Conservation (phyloP, 2,329 filamentous ascomycete species). For the Talaromyces sp. region DNA sequence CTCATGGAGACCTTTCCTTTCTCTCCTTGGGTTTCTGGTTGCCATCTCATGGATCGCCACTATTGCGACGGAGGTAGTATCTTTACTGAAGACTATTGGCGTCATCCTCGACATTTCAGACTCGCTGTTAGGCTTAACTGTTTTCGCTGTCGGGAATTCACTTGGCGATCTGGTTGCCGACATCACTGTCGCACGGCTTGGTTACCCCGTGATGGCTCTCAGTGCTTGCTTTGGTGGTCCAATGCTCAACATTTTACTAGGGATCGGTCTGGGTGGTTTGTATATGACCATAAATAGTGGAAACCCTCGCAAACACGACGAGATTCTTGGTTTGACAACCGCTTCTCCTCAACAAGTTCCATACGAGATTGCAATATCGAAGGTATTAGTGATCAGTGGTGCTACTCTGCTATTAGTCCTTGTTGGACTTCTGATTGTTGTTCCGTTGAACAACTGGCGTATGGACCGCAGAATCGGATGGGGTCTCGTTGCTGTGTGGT, state of each 20-base stretch:
- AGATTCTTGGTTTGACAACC: conserved; percentile 2
- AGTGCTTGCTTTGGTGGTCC: conserved; percentile 97
- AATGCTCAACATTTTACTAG: conserved; percentile 94
- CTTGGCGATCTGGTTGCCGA: conserved; percentile 92
- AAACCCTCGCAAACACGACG: conserved; percentile 13
- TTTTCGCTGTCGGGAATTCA: conserved; percentile 96
- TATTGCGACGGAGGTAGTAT: conserved; percentile 93
- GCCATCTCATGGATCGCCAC: conserved; percentile 95
- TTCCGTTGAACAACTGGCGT: conserved; percentile 84
- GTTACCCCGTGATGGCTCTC: conserved; percentile 93
- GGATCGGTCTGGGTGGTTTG: conserved; percentile 86
- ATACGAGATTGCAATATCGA: conserved; percentile 81
- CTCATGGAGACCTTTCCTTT: conserved; percentile 75
- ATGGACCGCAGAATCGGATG: conserved; percentile 82
- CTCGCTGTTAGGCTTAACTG: conserved; percentile 88
- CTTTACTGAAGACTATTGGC: conserved; percentile 88
- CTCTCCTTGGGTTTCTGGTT: conserved; percentile 87
- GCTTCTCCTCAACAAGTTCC: conserved; percentile 47
- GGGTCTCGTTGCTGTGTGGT: conserved; percentile 79
- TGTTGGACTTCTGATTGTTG: conserved; percentile 73
- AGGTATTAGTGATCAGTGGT: conserved; percentile 81
- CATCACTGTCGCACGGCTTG: conserved; percentile 88
- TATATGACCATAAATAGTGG: conserved; percentile 74
- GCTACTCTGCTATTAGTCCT: conserved; percentile 82
- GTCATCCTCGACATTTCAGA: conserved; percentile 92